Evolutionary conservation across 495 filamentous ascomycete species (phyloP).

Genomic region (Aspergillus sparsus): DNA sequence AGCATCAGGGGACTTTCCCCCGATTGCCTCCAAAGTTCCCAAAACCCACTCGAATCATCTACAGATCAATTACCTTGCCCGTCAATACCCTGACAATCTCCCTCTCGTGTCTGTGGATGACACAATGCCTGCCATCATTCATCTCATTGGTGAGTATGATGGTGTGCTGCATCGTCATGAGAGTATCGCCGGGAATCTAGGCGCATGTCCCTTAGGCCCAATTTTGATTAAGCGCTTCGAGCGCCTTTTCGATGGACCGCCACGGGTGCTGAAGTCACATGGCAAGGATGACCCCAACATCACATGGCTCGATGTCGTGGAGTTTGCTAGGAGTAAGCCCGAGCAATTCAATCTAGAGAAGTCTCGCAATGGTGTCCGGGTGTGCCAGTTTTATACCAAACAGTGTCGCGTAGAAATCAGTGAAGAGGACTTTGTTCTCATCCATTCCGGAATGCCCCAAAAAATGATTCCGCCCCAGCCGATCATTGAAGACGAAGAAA

Average conservation of each 20-base stretch:
- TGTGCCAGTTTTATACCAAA: conserved; percentile 80
- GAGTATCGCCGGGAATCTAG: conserved; percentile 80
- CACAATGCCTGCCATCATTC: conserved; percentile 60
- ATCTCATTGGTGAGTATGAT: conserved; percentile 75
- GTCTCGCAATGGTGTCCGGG: conserved; percentile 62
- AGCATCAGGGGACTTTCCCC: conserved; percentile 49
- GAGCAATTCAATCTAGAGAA: conserved; percentile 76
- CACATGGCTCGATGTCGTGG: conserved; percentile 82
- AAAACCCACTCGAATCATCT: conserved; percentile 60
- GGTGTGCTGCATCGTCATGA: conserved; percentile 82
- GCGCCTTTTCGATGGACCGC: conserved; percentile 78
- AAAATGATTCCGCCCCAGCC: conserved; percentile 82
- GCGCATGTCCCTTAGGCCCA: conserved; percentile 78
- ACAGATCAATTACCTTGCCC: conserved; percentile 81
- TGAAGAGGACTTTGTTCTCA: conserved; percentile 82
- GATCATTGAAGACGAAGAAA: conserved; percentile 81
- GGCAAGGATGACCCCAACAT: conserved; percentile 63
- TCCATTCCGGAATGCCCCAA: conserved; percentile 77
- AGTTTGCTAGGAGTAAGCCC: conserved; percentile 78
- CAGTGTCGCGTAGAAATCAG: conserved; percentile 81
- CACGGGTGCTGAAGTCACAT: conserved; percentile 65
- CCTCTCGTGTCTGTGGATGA: conserved; percentile 62
- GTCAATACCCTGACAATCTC: conserved; percentile 61
- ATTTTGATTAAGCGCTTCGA: conserved; percentile 85
- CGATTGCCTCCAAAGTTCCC: conserved; percentile 51